A percentile compares a stretch with the other conserved stretches of the same genome.
Evolutionary conservation across 2,329 filamentous ascomycete species (phyloP).

Genomic region (Alternaria triticimaculans): DNA sequence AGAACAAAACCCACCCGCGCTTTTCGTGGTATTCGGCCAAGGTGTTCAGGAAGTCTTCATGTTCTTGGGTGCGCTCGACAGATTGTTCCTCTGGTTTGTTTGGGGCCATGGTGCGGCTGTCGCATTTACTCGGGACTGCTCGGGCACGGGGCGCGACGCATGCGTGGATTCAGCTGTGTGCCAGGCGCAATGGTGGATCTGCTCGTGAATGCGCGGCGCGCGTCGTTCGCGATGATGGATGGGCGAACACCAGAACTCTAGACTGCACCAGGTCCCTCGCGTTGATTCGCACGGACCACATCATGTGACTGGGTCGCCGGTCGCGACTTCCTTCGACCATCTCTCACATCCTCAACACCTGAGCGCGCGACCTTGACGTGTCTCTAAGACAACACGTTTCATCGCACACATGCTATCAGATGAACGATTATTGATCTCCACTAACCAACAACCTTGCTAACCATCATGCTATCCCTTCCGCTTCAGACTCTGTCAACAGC

Average conservation of each 20-base stretch:
- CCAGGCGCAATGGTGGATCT: slow-evolving; percentile 32
- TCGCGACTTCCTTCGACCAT: slow-evolving; percentile 22
- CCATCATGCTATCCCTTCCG: slow-evolving; percentile 38
- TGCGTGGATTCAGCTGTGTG: slow-evolving; percentile 26
- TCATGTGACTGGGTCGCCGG: slow-evolving; percentile 27
- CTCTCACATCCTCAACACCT: neutral
- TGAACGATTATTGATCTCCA: slow-evolving; percentile 1
- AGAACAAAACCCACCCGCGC: slow-evolving; percentile 64
- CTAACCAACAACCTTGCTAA: slow-evolving; percentile 9
- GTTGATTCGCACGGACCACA: slow-evolving; percentile 11
- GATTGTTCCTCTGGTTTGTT: slow-evolving; percentile 52
- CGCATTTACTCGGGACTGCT: slow-evolving; percentile 36
- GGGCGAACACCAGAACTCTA: slow-evolving; percentile 42
- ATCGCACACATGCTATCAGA: neutral
- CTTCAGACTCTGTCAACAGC: slow-evolving; percentile 45
- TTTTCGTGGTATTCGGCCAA: slow-evolving; percentile 77
- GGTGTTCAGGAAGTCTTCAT: slow-evolving; percentile 78
- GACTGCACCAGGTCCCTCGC: slow-evolving; percentile 30
- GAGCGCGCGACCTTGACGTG: neutral
- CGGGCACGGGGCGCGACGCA: slow-evolving; percentile 26
- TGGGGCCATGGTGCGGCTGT: slow-evolving; percentile 54
- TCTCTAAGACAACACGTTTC: neutral
- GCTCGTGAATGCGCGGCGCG: slow-evolving; percentile 38
- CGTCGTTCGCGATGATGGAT: slow-evolving; percentile 38
- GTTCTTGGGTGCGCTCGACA: slow-evolving; percentile 65